phyloP scores from a whole-genome alignment of 2,329 filamentous ascomycete species.

The Phyllosticta citriasiana region DNA sequence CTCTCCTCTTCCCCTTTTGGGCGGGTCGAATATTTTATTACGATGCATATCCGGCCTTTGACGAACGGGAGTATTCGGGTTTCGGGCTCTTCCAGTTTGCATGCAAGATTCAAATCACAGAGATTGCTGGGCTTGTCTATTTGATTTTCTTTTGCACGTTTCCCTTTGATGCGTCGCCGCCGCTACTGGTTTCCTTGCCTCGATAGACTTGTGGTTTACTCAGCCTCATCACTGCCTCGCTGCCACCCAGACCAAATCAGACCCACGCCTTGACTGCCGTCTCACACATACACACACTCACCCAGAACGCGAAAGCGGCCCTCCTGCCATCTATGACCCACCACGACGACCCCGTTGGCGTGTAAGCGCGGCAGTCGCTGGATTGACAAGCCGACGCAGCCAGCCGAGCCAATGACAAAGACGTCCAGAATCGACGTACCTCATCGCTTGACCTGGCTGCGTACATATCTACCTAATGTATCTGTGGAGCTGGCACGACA shows the following conservation, averaged over 20 bases:
- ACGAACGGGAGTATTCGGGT: slow-evolving; percentile 12
- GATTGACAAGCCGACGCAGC: background rate
- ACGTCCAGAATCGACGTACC: background rate
- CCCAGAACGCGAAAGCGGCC: background rate
- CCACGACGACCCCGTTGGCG: background rate
- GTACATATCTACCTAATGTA: background rate
- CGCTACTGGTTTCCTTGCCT: background rate
- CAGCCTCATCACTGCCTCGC: background rate
- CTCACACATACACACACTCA: background rate
- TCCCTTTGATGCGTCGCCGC: background rate
- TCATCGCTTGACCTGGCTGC: background rate
- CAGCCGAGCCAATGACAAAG: background rate
- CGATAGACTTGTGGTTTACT: background rate
- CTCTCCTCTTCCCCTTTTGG: slow-evolving; percentile 11
- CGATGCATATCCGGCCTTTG: slow-evolving; percentile 20
- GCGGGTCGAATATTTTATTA: slow-evolving; percentile 12
- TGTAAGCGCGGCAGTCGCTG: background rate
- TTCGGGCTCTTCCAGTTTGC: slow-evolving; percentile 12
- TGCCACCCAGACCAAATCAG: background rate
- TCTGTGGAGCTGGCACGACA: too few species aligned
- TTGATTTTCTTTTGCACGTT: background rate
- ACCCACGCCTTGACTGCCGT: background rate
- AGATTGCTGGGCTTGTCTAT: slow-evolving; percentile 1
- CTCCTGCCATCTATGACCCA: background rate
- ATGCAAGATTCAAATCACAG: slow-evolving; percentile 11